phyloP scores from a whole-genome alignment of 148 eudicot genomes.

The Arctostaphylos glauca region DNA sequence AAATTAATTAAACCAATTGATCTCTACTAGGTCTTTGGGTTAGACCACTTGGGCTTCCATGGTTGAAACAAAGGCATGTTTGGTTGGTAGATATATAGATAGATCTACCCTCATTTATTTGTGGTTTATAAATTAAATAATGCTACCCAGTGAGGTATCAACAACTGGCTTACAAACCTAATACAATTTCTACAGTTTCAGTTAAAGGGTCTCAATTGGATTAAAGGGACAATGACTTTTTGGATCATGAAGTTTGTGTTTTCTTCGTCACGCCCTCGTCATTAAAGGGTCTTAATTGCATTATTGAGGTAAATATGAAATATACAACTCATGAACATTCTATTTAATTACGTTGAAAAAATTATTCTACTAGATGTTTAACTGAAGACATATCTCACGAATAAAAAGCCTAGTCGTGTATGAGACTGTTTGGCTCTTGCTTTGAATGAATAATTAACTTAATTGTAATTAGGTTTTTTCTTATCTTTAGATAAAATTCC shows the following conservation, averaged over 20 bases:
- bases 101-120: conserved; percentile 8
- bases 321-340: too few relatives aligned
- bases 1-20: background rate
- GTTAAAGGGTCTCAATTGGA: too few relatives aligned
- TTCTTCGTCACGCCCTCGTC: background rate
- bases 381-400: too few relatives aligned
- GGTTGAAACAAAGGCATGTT: conserved; percentile 3
- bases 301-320: background rate
- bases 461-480: too few relatives aligned
- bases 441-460: too few relatives aligned
- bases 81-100: conserved; percentile 9
- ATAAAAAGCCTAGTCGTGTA: too few relatives aligned
- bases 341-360: too few relatives aligned
- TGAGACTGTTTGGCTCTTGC: too few relatives aligned
- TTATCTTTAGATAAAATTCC: too few relatives aligned
- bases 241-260: background rate
- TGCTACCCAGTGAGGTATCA: background rate
- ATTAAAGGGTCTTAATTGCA: background rate
- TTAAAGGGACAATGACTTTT: background rate
- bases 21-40: background rate
- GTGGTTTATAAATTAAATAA: too few relatives aligned
- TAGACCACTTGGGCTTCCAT: conserved; percentile 9
- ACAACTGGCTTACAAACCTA: background rate
- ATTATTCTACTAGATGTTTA: too few relatives aligned
- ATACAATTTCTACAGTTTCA: background rate